phyloP scores from a whole-genome alignment of 1,284 basidiomycete genomes.

The Heterobasidion annosum region DNA sequence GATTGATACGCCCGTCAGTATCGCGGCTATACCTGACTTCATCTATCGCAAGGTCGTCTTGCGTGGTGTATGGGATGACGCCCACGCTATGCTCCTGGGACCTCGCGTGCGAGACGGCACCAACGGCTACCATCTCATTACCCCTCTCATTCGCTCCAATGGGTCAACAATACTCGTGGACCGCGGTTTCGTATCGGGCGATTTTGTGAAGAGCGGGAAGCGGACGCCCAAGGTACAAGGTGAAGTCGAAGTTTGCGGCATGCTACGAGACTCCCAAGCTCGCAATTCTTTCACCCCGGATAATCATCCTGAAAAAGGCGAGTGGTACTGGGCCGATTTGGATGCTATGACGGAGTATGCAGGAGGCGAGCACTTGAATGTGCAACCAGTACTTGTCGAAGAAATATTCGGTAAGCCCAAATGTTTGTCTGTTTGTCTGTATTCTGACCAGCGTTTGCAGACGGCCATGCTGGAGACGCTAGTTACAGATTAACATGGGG shows the following conservation, averaged over 20 bases:
- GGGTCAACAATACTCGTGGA: slow-evolving; percentile 83
- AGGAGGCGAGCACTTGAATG: slow-evolving; percentile 59
- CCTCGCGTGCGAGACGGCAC: slow-evolving; percentile 86
- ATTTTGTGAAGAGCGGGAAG: slow-evolving; percentile 33
- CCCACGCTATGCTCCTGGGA: slow-evolving; percentile 73
- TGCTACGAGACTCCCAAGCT: slow-evolving; percentile 64
- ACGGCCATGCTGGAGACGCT: slow-evolving; percentile 72
- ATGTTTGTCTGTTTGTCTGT: neutral
- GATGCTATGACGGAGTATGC: slow-evolving; percentile 73
- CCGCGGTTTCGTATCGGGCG: slow-evolving; percentile 81
- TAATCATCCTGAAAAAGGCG: slow-evolving; percentile 72
- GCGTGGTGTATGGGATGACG: slow-evolving; percentile 72
- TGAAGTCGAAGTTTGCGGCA: slow-evolving; percentile 62
- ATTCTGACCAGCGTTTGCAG: slow-evolving; percentile 31
- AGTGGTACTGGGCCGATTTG: slow-evolving; percentile 93
- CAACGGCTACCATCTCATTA: slow-evolving; percentile 81
- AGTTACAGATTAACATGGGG: slow-evolving; percentile 60
- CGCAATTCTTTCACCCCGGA: slow-evolving; percentile 83
- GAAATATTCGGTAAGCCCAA: slow-evolving; percentile 68
- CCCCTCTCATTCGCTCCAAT: slow-evolving; percentile 72
- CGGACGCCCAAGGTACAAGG: slow-evolving; percentile 30
- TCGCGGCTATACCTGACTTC: slow-evolving; percentile 77
- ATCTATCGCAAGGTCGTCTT: slow-evolving; percentile 77
- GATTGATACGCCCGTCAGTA: slow-evolving; percentile 21
- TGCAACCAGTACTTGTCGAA: slow-evolving; percentile 84